Percentiles rank a stretch among this genome's conserved stretches.
phyloP scores from a whole-genome alignment of 2,329 filamentous ascomycete genomes.

The Tolypocladium nubicola region DNA sequence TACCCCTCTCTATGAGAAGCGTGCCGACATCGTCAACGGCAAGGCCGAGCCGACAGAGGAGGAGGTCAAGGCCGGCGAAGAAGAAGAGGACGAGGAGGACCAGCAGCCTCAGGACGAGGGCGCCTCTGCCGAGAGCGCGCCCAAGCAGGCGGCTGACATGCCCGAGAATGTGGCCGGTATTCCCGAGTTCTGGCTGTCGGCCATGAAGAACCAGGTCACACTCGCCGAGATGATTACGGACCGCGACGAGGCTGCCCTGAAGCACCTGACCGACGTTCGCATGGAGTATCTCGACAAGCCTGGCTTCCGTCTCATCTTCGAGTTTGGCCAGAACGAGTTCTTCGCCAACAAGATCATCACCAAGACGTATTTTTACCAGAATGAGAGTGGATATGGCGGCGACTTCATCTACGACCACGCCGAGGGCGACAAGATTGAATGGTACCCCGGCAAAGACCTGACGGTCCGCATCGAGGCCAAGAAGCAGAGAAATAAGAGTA shows the following conservation, averaged over 20 bases:
- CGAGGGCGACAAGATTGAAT: constrained; percentile 95
- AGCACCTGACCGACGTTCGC: constrained; percentile 81
- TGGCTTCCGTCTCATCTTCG: constrained; percentile 96
- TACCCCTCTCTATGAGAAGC: constrained; percentile 92
- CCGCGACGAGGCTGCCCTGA: constrained; percentile 87
- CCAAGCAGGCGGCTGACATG: constrained; percentile 47
- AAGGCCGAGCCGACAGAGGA: constrained; percentile 72
- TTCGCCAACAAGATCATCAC: constrained; percentile 96
- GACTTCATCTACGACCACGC: constrained; percentile 99
- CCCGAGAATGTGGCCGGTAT: constrained; percentile 61
- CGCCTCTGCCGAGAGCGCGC: constrained; percentile 41
- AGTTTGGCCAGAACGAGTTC: constrained; percentile 89
- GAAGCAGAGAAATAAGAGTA: constrained; percentile 99
- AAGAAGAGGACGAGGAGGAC: constrained; percentile 63
- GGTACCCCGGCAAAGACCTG: constrained; percentile 87
- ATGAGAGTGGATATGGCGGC: constrained; percentile 94
- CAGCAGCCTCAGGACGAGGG: constrained; percentile 60
- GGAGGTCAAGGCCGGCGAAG: constrained; percentile 79
- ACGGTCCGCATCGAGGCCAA: constrained; percentile 95
- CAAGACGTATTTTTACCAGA: constrained; percentile 99
- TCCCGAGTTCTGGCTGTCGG: constrained; percentile 97
- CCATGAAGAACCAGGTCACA: constrained; percentile 99
- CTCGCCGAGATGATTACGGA: constrained; percentile 98
- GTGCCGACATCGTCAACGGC: constrained; percentile 87
- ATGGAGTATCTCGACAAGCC: constrained; percentile 99